Evolutionary conservation across 2,329 filamentous ascomycete species (phyloP).

Genomic region (Penicillium glabrum): DNA sequence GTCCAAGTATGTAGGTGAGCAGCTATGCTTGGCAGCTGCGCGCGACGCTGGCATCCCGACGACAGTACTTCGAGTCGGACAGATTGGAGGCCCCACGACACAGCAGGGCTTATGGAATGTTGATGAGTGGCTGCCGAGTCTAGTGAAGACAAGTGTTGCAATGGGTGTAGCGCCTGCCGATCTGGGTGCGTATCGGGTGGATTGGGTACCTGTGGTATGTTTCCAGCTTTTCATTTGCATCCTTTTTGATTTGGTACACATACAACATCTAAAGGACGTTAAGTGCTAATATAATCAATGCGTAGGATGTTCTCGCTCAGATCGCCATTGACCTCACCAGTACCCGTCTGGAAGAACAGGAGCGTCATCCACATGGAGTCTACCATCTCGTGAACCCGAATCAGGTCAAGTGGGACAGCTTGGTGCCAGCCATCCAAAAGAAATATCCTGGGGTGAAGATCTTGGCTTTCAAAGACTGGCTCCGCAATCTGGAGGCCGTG

Average conservation of each 20-base stretch:
- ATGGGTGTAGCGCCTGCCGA: too few relatives aligned
- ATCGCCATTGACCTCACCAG: too few relatives aligned
- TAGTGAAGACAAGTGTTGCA: conserved; percentile 11
- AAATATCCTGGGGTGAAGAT: conserved; percentile 40
- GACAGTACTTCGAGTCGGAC: conserved; percentile 33
- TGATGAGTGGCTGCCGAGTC: conserved; percentile 57
- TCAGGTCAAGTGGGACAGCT: conserved; percentile 40
- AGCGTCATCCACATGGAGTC: neutral
- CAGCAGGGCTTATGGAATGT: conserved; percentile 54
- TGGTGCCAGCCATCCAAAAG: conserved; percentile 43
- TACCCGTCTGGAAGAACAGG: too few relatives aligned
- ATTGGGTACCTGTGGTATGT: conserved; percentile 55
- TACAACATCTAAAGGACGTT: neutral
- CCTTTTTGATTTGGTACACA: too few relatives aligned
- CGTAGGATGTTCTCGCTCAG: too few relatives aligned
- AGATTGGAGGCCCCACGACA: conserved; percentile 33
- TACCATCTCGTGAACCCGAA: conserved; percentile 45
- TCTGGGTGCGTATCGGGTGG: conserved; percentile 38
- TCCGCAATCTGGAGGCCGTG: conserved; percentile 42
- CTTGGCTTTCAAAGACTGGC: conserved; percentile 49
- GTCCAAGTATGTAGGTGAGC: conserved; percentile 8
- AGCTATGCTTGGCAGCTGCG: neutral
- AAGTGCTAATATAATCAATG: neutral
- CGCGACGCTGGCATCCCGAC: conserved; percentile 13
- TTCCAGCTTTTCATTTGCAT: too few relatives aligned